Conservation (phyloP, 768 basidiomycete species). For the Suillus subaureus region DNA sequence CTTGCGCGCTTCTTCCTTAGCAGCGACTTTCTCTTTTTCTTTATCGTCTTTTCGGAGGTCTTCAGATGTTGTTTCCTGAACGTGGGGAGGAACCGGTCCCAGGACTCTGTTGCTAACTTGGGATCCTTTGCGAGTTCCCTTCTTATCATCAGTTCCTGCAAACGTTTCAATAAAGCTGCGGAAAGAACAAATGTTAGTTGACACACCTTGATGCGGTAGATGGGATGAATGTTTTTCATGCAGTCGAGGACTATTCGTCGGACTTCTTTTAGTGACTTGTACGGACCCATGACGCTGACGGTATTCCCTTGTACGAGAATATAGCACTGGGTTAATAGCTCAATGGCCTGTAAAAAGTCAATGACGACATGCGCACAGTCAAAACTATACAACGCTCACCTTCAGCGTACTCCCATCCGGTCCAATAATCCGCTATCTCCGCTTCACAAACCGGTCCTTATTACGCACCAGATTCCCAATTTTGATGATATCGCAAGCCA, state of each 20-base stretch:
- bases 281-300: conserved; percentile 96
- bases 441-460: conserved; percentile 95
- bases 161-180: background rate
- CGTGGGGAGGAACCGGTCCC: conserved; percentile 97
- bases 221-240: conserved; percentile 99
- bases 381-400: conserved; percentile 42
- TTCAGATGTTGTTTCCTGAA: conserved; percentile 93
- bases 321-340: conserved; percentile 94
- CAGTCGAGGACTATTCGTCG: conserved; percentile 96
- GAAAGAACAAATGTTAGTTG: conserved; percentile 7
- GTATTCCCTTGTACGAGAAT: conserved; percentile 98
- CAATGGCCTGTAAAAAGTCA: conserved; percentile 76
- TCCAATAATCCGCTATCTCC: conserved; percentile 94
- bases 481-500: conserved; percentile 97
- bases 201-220: conserved; percentile 93
- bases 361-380: background rate
- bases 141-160: conserved; percentile 95
- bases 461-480: conserved; percentile 93
- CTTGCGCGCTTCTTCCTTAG: conserved; percentile 63
- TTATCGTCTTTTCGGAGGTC: conserved; percentile 90
- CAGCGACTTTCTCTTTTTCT: conserved; percentile 77
- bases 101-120: conserved; percentile 88
- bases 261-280: conserved; percentile 95
- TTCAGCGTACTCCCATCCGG: conserved; percentile 97
- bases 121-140: conserved; percentile 98